Evolutionary conservation across 805 yeast genomes (phyloP).

Genomic region (Candida vaughaniae): DNA sequence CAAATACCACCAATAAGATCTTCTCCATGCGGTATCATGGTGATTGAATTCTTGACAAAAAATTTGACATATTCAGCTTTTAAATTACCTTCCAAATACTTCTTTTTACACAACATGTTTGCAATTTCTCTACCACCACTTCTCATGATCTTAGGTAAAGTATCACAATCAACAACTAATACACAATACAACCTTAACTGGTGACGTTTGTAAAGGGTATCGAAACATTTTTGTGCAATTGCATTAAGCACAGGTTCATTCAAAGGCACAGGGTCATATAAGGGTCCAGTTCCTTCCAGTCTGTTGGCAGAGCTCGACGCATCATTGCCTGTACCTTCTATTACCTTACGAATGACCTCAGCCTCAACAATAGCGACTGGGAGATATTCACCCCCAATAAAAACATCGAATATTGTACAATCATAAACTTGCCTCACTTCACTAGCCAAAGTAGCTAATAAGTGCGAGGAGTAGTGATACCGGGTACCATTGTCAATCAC

Average conservation of each 20-base stretch:
- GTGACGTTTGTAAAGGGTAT: constrained; percentile 49
- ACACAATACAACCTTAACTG: constrained; percentile 79
- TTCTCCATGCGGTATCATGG: constrained; percentile 69
- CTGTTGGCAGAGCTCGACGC: constrained; percentile 5
- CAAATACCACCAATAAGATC: constrained; percentile 81
- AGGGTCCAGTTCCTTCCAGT: constrained; percentile 15
- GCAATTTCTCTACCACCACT: constrained; percentile 92
- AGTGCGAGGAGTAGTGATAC: constrained; percentile 84
- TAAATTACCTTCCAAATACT: constrained; percentile 75
- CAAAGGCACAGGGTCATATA: constrained; percentile 38
- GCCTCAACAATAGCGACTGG: constrained; percentile 87
- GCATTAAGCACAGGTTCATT: constrained; percentile 44
- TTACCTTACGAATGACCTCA: constrained; percentile 37
- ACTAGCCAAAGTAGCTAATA: constrained; percentile 79
- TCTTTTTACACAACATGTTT: constrained; percentile 76
- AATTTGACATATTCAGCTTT: constrained; percentile 82
- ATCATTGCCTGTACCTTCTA: constrained; percentile 25
- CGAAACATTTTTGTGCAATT: constrained; percentile 45
- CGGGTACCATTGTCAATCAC: constrained; percentile 42
- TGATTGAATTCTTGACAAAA: constrained; percentile 60
- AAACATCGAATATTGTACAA: constrained; percentile 87
- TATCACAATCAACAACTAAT: constrained; percentile 72
- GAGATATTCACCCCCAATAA: constrained; percentile 73
- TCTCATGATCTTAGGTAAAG: constrained; percentile 79
- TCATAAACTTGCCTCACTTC: constrained; percentile 81